Base-by-base conservation (phyloP, 75 land plant genomes). In the Pseudotsuga menziesii region DNA sequence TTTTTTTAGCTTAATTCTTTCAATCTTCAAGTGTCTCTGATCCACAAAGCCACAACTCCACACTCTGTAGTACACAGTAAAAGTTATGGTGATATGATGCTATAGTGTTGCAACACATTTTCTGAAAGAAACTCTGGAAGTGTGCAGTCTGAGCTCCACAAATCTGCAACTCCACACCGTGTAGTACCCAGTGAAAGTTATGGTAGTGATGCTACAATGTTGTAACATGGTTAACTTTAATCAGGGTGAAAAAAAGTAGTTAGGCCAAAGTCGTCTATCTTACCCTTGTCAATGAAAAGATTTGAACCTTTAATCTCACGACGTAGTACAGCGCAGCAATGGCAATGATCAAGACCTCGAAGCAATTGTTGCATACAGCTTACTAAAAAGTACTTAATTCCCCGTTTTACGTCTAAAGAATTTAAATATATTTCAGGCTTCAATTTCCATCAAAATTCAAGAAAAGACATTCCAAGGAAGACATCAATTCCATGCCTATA, bases 131-230 rank as follows among this genome's bases (percentile, higher is more conserved):
- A 29, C 32, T 29, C 32, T 29, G 32, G 1, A 1, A 29, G 32
- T 29, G 32, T 29, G 32, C 32, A 29, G 32, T 29, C 32, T 29
- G 32, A 0, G 32, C 32, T 29, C 32, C 32, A 29, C 4, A 93
- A 82, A 56, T 93, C 95, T 41, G 90, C 91, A 57, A 83, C 89
- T 56, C 93, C 89, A 85, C 90, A 93, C 58, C 76, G 77, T 39
- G 91, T 90, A 2, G 91, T 91, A 20, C 95, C 95, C 41, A 93
- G 80, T 36, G 91, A 75, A 13, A 93, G 89, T 73, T 93, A 93
- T 22, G 95, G 95, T 60, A 93, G 95, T 16, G 93, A 82, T 93
- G 91, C 93, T 93, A 93, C 5, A 93, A 83, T 12, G 95, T 93
- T 13, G 91, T 85, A 27, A 93, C 95, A 19, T 90, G 87, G 75